These are phyloP conservation scores for Cercis canadensis DNA, from an alignment of 306 rosid species.

Conservation along the genomic window DNA sequence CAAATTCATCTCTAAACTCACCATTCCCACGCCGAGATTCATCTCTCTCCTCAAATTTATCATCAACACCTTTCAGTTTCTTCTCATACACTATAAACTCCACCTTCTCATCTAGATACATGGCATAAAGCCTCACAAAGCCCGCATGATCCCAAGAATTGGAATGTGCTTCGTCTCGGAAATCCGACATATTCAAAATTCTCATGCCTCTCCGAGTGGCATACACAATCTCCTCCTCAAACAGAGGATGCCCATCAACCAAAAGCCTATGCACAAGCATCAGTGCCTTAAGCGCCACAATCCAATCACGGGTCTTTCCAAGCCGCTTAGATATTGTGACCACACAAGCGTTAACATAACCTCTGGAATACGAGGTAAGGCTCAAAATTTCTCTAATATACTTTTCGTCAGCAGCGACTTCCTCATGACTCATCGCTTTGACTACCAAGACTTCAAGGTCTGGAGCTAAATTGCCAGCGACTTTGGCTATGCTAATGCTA, in stretches of 20 bases:
- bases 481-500: slow-evolving; percentile 88
- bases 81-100: slow-evolving; percentile 60
- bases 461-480: slow-evolving; percentile 80
- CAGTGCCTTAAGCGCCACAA: slow-evolving; percentile 78
- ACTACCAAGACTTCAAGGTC: slow-evolving; percentile 83
- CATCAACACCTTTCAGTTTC: slow-evolving; percentile 46
- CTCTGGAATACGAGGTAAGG: slow-evolving; percentile 58
- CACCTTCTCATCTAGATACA: slow-evolving; percentile 76
- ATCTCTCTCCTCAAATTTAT: slow-evolving; percentile 32
- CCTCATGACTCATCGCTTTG: slow-evolving; percentile 83
- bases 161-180: slow-evolving; percentile 87
- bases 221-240: slow-evolving; percentile 71
- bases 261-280: slow-evolving; percentile 78
- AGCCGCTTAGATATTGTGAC: slow-evolving; percentile 66
- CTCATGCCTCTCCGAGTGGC: slow-evolving; percentile 62
- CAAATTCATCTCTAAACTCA: slow-evolving; percentile 47
- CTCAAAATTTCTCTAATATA: slow-evolving; percentile 64
- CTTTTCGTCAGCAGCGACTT: slow-evolving; percentile 77
- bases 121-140: slow-evolving; percentile 74
- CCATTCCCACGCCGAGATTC: slow-evolving; percentile 37
- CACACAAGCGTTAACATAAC: slow-evolving; percentile 66
- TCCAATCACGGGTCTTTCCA: slow-evolving; percentile 81
- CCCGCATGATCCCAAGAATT: slow-evolving; percentile 75
- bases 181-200: slow-evolving; percentile 67
- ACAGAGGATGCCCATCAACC: slow-evolving; percentile 73